These are phyloP conservation scores for Artemisia argyi DNA, from an alignment of 129 eudicot species.

Conservation along the genomic window DNA sequence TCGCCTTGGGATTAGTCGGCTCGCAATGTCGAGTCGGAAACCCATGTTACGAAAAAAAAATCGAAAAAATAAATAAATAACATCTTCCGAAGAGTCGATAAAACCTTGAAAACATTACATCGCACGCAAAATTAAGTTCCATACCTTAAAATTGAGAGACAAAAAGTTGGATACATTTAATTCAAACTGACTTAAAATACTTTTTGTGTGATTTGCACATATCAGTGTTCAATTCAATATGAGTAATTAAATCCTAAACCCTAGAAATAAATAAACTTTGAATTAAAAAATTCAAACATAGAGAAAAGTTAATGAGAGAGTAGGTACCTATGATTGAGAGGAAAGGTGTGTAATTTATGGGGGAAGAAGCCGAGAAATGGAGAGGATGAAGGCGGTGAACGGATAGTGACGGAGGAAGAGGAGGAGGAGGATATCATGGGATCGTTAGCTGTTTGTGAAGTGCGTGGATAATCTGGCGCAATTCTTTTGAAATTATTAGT, in stretches of 20 bases:
- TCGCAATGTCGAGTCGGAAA: too few relatives aligned
- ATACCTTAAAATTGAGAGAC: too few relatives aligned
- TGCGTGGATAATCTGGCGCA: conserved; percentile 25
- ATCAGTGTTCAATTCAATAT: conserved; percentile 2
- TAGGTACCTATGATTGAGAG: conserved; percentile 21
- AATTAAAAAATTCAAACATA: background rate
- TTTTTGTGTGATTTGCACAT: too few relatives aligned
- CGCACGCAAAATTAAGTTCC: too few relatives aligned
- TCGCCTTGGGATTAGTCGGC: too few relatives aligned
- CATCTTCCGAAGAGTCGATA: too few relatives aligned
- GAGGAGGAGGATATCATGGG: conserved; percentile 25
- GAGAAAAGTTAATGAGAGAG: background rate
- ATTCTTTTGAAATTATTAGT: too few relatives aligned
- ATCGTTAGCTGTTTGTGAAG: background rate
- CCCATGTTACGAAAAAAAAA: too few relatives aligned
- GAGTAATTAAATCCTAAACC: conserved; percentile 13
- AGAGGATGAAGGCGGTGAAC: conserved; percentile 27
- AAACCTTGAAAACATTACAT: too few relatives aligned
- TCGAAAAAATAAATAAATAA: too few relatives aligned
- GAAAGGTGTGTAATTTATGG: conserved; percentile 18
- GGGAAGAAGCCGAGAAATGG: conserved; percentile 33
- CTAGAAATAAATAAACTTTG: conserved; percentile 14
- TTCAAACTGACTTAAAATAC: too few relatives aligned
- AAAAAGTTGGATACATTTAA: too few relatives aligned
- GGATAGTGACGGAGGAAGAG: conserved; percentile 26